Base-by-base conservation (phyloP, 305 asterid species). In the Solanum chacoense region DNA sequence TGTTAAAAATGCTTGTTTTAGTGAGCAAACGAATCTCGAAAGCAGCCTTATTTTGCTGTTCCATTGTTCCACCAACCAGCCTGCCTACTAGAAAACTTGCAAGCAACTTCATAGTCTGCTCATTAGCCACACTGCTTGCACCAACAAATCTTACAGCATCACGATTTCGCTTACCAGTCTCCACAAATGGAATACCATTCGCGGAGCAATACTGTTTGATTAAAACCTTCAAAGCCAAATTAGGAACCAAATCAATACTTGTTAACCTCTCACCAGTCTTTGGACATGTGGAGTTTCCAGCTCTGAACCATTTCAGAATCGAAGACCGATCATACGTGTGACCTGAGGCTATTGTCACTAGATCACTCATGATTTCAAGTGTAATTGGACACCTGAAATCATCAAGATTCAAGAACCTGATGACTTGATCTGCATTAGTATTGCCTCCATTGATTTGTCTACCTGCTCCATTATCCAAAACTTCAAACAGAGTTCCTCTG, bases 381-480 rank as follows among this genome's bases (percentile, higher is more conserved):
- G 98, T 79, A 87, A 97, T 96, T 10, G 99, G 99, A 88, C 99
- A 97, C 89, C 94, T 87, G 89, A 96, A 93, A 91, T 97, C 99
- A 83, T 96, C 98, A 40, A 90, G 77, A 87, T 93, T 96, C 94
- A 94, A 88, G 89, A 85, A 69, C 24, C 78, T 74, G 10, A 91
- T 85, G 75, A 89, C 75, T 71, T 90, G 91, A 32, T 28, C 74
- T 10, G 7, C 85, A 72, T 74, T 67, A 13, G 36, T 71, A 26
- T 77, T 87, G 73, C 34, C 91, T 71, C 20, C 88, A 31, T 65
- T 87, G 31, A 26, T 71, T 85, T 84, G 88, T 5, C 77, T 24
- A 36, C 14, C 85, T 10, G 14, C 69, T 4, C 1, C 85, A 65
- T 22, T 77, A 4, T 88, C 93, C 20, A 91, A 91, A 4, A 72